These are phyloP conservation scores for Hypoxylon perforatum DNA, from an alignment of 495 filamentous ascomycete genomes.

Conservation along the genomic window DNA sequence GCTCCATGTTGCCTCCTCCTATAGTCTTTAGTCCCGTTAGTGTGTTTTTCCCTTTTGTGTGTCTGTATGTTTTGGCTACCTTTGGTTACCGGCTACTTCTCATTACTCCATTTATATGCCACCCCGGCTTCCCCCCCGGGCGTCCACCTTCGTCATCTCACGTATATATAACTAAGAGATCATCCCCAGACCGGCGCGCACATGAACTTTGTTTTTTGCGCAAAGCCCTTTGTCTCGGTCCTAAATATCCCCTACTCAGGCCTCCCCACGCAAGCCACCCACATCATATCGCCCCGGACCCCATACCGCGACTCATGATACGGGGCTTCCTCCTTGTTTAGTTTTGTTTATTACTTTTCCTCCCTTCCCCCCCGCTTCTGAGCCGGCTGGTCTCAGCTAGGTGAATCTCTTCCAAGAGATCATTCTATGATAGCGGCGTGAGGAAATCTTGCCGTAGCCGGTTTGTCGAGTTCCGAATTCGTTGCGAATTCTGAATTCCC, in stretches of 20 bases:
- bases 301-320: conserved; percentile 8
- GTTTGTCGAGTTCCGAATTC: not conserved
- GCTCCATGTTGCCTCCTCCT: conserved; percentile 1
- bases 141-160: conserved; percentile 23
- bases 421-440: conserved; percentile 11
- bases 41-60: not conserved
- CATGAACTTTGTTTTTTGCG: conserved; percentile 15
- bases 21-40: not conserved
- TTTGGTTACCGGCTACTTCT: conserved; percentile 18
- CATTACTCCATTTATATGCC: conserved; percentile 1
- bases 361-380: conserved; percentile 4
- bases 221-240: conserved; percentile 33
- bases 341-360: conserved; percentile 32
- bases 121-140: no score
- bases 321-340: conserved; percentile 3
- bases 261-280: conserved; percentile 34
- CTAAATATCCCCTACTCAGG: conserved; percentile 17
- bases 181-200: conserved; percentile 40
- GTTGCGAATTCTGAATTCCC: not conserved
- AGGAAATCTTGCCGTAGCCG: not conserved
- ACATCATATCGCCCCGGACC: conserved; percentile 24
- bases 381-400: conserved; percentile 19
- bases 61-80: no score
- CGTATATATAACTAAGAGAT: conserved; percentile 39
- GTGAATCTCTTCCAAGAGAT: conserved; percentile 9